Percentiles rank a stretch among this genome's conserved stretches.
Evolutionary conservation across 805 yeast genomes (phyloP).

Genomic region (Candida schatavii): DNA sequence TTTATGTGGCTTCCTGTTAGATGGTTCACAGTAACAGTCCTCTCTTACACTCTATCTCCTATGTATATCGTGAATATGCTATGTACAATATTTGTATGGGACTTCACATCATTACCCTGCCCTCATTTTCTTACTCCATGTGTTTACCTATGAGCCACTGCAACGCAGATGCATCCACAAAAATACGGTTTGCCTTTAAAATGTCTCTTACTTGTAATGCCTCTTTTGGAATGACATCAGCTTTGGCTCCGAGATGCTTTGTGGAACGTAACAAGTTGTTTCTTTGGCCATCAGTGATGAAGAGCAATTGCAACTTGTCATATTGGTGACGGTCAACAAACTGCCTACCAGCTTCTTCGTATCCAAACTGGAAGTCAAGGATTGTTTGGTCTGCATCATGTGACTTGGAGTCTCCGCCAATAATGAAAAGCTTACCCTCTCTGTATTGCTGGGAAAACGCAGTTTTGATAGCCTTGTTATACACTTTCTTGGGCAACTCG

Average conservation of each 20-base stretch:
- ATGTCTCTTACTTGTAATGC: conserved; percentile 81
- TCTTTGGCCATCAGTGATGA: conserved; percentile 62
- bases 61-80: too few species aligned
- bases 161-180: conserved; percentile 70
- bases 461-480: conserved; percentile 70
- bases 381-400: conserved; percentile 16
- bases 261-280: conserved; percentile 61
- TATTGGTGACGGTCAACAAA: conserved; percentile 50
- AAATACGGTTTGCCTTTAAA: conserved; percentile 72
- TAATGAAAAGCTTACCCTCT: conserved; percentile 64
- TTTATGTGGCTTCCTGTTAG: too few species aligned
- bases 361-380: conserved; percentile 38
- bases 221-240: conserved; percentile 69
- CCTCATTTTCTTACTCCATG: conserved; percentile 4
- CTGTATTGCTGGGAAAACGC: conserved; percentile 83
- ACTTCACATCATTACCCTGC: not conserved
- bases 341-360: conserved; percentile 47
- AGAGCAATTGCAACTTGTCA: conserved; percentile 54
- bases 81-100: not conserved
- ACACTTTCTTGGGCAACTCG: conserved; percentile 67
- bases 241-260: conserved; percentile 47
- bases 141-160: conserved; percentile 49
- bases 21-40: too few species aligned
- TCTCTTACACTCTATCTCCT: too few species aligned
- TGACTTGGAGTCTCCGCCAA: conserved; percentile 52